Percentiles rank a stretch among this genome's conserved stretches.
Conservation (phyloP, 495 filamentous ascomycete species). For the Cladorrhinum samala region DNA sequence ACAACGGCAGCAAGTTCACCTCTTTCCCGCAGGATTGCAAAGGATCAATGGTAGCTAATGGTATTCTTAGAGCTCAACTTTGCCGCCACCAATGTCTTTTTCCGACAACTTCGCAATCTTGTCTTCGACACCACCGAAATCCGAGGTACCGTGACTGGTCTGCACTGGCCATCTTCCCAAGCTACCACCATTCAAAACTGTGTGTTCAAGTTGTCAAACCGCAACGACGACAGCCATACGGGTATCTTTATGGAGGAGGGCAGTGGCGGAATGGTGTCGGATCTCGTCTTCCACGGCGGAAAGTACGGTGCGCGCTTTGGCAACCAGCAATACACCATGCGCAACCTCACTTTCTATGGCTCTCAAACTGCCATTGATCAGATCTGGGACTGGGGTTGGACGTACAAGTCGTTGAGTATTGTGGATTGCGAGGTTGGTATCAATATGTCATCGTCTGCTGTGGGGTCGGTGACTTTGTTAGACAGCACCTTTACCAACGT, state of each 20-base stretch:
- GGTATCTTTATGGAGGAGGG: slow-evolving; percentile 72
- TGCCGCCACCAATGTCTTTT: slow-evolving; percentile 81
- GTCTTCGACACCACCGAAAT: slow-evolving; percentile 72
- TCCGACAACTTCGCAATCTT: slow-evolving; percentile 86
- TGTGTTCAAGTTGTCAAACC: slow-evolving; percentile 64
- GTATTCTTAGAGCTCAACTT: slow-evolving; percentile 20
- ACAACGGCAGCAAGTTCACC: slow-evolving; percentile 15
- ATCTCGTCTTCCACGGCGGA: slow-evolving; percentile 68
- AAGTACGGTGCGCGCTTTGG: slow-evolving; percentile 55
- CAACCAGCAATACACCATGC: slow-evolving; percentile 86
- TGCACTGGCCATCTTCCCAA: slow-evolving; percentile 95
- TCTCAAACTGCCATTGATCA: slow-evolving; percentile 77
- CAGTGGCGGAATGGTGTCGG: slow-evolving; percentile 65
- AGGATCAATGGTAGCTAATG: no score
- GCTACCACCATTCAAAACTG: slow-evolving; percentile 86
- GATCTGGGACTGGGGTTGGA: slow-evolving; percentile 91
- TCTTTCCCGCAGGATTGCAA: no score
- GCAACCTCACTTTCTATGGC: slow-evolving; percentile 77
- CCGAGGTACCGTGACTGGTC: slow-evolving; percentile 57
- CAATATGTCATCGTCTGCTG: slow-evolving; percentile 64
- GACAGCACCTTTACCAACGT: slow-evolving; percentile 72
- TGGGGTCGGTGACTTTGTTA: slow-evolving; percentile 71
- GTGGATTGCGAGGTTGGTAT: slow-evolving; percentile 69
- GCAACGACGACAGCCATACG: slow-evolving; percentile 56
- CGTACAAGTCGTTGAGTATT: slow-evolving; percentile 70